These are phyloP conservation scores for Moesziomyces parantarcticus DNA, from an alignment of 1,284 basidiomycete genomes.

Conservation along the genomic window DNA sequence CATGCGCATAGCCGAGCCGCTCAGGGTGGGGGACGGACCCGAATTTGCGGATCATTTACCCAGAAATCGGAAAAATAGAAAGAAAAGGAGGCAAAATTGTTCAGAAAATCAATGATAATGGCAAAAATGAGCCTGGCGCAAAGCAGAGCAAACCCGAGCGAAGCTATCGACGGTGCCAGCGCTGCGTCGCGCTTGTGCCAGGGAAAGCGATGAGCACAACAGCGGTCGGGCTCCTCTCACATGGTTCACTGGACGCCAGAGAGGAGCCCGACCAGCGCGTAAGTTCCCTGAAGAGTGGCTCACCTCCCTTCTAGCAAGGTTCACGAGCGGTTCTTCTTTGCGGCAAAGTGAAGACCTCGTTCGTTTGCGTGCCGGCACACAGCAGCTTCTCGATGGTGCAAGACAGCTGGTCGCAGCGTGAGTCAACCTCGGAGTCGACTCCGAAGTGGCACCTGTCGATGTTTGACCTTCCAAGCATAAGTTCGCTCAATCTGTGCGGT, in stretches of 20 bases:
- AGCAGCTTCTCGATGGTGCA: neutral
- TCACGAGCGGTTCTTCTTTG: neutral
- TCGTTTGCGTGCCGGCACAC: neutral
- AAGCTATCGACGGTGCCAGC: neutral
- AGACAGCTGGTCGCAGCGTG: neutral
- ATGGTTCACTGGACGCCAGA: neutral
- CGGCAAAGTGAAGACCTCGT: neutral
- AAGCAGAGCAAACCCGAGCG: no score
- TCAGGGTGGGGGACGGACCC: neutral
- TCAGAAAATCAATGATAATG: neutral
- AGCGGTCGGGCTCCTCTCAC: neutral
- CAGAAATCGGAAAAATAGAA: neutral
- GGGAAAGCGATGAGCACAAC: neutral
- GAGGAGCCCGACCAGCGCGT: neutral
- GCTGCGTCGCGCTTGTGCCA: neutral
- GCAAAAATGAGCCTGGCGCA: neutral
- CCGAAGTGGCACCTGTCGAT: neutral
- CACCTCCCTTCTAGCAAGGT: neutral
- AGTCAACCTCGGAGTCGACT: neutral
- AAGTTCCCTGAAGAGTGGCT: neutral
- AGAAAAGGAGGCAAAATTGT: neutral
- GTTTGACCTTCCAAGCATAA: neutral
- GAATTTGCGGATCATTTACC: neutral
- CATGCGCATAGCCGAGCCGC: neutral
- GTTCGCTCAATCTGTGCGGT: neutral